These are phyloP conservation scores for Calonectria multiphialidica DNA, from an alignment of 2,329 filamentous ascomycete genomes.

Conservation along the genomic window DNA sequence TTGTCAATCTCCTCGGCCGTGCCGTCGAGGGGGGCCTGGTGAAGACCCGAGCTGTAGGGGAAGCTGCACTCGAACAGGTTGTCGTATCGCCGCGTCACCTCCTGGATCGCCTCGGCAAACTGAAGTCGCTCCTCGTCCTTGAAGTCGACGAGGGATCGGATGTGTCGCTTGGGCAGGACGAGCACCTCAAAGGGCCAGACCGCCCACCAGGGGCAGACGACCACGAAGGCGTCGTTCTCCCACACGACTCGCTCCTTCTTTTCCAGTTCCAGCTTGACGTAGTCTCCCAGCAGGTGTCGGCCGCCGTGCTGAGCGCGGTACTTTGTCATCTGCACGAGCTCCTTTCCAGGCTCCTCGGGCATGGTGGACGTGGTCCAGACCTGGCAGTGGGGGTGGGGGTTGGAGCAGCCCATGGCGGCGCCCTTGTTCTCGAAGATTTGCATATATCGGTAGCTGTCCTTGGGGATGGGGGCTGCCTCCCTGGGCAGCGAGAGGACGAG, in stretches of 20 bases:
- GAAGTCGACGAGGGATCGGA: constrained; percentile 87
- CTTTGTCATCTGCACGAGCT: constrained; percentile 81
- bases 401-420: constrained; percentile 97
- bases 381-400: constrained; percentile 97
- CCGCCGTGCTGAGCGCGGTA: constrained; percentile 82
- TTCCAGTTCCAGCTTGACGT: constrained; percentile 83
- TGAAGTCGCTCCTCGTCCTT: constrained; percentile 75
- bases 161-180: constrained; percentile 86
- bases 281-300: constrained; percentile 85
- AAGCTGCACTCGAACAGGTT: constrained; percentile 98
- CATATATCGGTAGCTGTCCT: constrained; percentile 92
- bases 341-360: constrained; percentile 88
- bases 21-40: constrained; percentile 91
- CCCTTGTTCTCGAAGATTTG: constrained; percentile 99
- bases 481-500: constrained; percentile 54
- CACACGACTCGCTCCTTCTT: constrained; percentile 90
- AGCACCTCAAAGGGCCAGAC: constrained; percentile 98
- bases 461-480: constrained; percentile 61
- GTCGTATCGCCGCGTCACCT: constrained; percentile 92
- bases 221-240: constrained; percentile 86
- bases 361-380: constrained; percentile 94
- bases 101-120: constrained; percentile 87
- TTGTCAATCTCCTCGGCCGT: constrained; percentile 86
- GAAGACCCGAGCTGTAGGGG: constrained; percentile 96
- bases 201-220: constrained; percentile 97